Conservation (phyloP, 1,284 basidiomycete species). For the Tilletiaria anomala region DNA sequence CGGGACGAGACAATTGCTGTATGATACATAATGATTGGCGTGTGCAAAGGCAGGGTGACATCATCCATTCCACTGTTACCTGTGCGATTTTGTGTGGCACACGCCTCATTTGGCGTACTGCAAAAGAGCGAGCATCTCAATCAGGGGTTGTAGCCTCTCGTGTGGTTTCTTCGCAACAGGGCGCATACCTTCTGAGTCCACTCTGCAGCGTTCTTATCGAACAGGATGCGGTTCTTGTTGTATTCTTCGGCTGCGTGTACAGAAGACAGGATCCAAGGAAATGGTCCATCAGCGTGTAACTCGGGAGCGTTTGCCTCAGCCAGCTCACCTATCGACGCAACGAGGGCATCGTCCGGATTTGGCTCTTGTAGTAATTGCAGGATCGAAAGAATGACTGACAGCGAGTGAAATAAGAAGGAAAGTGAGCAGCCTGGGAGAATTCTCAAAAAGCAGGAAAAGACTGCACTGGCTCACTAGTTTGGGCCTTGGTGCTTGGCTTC, state of each 20-base stretch:
- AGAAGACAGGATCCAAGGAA: too few relatives aligned
- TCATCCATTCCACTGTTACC: too few relatives aligned
- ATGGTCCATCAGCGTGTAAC: too few relatives aligned
- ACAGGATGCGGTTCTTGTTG: constrained; percentile 23
- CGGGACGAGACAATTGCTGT: too few relatives aligned
- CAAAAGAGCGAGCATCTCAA: too few relatives aligned
- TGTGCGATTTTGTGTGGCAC: too few relatives aligned
- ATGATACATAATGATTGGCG: too few relatives aligned
- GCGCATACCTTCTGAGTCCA: constrained; percentile 21
- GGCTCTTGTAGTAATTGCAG: constrained; percentile 32
- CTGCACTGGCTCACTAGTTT: constrained; percentile 23
- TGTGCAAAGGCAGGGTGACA: too few relatives aligned
- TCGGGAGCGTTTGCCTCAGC: too few relatives aligned
- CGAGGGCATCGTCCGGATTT: constrained; percentile 33
- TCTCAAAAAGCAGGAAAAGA: background rate
- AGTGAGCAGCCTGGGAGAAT: background rate
- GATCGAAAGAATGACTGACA: constrained; percentile 31
- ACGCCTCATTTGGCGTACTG: too few relatives aligned
- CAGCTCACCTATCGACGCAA: constrained; percentile 34
- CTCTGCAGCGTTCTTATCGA: constrained; percentile 25
- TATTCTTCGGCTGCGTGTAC: constrained; percentile 35
- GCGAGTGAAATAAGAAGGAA: background rate
- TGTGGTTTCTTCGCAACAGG: too few relatives aligned
- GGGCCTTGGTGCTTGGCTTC: constrained; percentile 38
- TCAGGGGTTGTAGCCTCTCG: too few relatives aligned